Evolutionary conservation across 345 rosid species (phyloP).

Genomic region (Acer yangbiense): DNA sequence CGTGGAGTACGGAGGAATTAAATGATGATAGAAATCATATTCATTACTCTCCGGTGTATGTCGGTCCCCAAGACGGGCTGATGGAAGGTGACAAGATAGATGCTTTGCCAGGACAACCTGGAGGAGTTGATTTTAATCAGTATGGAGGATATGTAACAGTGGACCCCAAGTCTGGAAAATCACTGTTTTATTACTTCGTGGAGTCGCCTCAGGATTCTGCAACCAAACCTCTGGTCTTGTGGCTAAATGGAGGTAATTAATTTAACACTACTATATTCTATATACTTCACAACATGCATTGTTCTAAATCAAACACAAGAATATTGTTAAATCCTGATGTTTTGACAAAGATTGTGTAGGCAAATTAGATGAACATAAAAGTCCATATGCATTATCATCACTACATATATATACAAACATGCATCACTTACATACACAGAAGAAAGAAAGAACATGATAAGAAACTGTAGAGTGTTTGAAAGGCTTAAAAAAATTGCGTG

Average conservation of each 20-base stretch:
- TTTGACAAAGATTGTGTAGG: background rate
- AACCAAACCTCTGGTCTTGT: slow-evolving; percentile 44
- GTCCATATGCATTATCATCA: background rate
- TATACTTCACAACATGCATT: background rate
- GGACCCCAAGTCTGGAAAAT: slow-evolving; percentile 32
- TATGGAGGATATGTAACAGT: slow-evolving; percentile 41
- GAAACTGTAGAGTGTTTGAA: background rate
- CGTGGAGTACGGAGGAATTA: slow-evolving; percentile 13
- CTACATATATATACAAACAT: background rate
- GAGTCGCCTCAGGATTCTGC: slow-evolving; percentile 42
- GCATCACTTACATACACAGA: background rate
- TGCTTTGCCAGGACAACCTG: slow-evolving; percentile 40
- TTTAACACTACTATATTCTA: background rate
- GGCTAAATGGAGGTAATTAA: slow-evolving; percentile 22
- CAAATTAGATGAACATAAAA: background rate
- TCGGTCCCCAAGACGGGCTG: slow-evolving; percentile 33
- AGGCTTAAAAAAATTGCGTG: background rate
- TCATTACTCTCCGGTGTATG: slow-evolving; percentile 13
- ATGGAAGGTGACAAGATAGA: slow-evolving; percentile 31
- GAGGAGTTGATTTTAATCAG: slow-evolving; percentile 40
- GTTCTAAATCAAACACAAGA: background rate
- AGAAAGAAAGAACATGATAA: background rate
- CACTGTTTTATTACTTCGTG: slow-evolving; percentile 42
- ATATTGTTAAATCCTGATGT: background rate
- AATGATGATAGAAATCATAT: background rate